Evolutionary conservation across 495 filamentous ascomycete genomes (phyloP), one percentile per base, ranked within the genome.

Genomic region (Aspergillus ellipticus): DNA sequence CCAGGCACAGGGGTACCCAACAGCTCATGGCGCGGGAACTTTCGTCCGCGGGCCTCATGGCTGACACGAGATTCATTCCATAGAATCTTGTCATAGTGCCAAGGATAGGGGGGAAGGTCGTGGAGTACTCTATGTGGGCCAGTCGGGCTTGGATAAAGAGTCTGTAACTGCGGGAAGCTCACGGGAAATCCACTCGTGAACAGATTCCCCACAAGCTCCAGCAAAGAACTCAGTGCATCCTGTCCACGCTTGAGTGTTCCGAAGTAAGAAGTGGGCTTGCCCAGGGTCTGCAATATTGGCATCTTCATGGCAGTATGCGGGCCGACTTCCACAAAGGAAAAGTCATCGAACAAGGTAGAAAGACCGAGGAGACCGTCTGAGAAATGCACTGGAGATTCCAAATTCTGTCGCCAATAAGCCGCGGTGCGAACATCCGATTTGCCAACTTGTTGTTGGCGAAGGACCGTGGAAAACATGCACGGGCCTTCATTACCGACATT

Each of bases 81-180:
- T 15, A 59, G 52, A 1, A 15, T 4, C 4, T 16, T 57, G 8
- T 53, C 22, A 49, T 73, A 63, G 28, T 68, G 57, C 59, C 63
- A 72, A 2, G 56, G 22, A 46, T 72, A 73, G 1, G 49, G 26
- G 0, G 72, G 70, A 1, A 73, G 45, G 42, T 70, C 63, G 7
- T 53, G n/a, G 17, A 26, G 15, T 3, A 9, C 22, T 42, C 8
- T 26, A 11, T 22, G 42, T 20, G 42, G 42, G 31, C 9, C 9
- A 10, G 7, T 33, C 31, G 31, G 2, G 31, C 9, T 31, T 10
- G 31, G 31, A 13, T 33, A 33, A 6, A 17, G 15, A 1, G 6
- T 19, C 2, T 20, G 22, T 8, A 53, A 6, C 7, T 42, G 22
- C 15, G 39, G 20, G 6, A 42, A 29, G 24, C 11, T 10, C 35